Evolutionary conservation across 768 basidiomycete species (phyloP), one percentile per base, ranked within the genome.

Genomic region (Cubamyces sp.): DNA sequence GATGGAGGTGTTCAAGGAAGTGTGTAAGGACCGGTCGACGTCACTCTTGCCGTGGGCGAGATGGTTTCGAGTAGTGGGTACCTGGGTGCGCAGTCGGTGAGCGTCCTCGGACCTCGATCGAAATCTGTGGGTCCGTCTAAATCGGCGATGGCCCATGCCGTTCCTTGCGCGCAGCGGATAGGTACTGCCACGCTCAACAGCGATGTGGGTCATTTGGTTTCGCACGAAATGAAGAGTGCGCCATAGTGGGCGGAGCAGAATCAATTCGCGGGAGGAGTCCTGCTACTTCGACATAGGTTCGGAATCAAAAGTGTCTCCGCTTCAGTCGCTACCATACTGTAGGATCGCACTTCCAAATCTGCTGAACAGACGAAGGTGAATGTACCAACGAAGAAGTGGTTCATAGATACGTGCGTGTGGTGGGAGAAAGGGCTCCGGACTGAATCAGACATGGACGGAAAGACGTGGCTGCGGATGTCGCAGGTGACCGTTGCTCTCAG

Each of bases 401-500:
- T 16, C 16, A 43, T 16, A n/a, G 19, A 19, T 43, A 19, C 34
- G 42, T 43, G 42, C 18, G 42, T 18, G 42, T 16, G 12, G 30
- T 51, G 50, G 34, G 34, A 39, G 50, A 51, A 39, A 28, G 25
- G 26, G 50, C n/a, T 26, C 25, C 23, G 50, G 26, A 26, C 26
- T 51, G 23, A 49, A 49, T 49, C 48, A 49, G 48, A 49, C 16
- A 25, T 26, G 48, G 48, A 23, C 19, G 45, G 45, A 46, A 46
- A 9, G 48, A 28, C 25, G 25, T 26, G 48, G 48, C 48, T 54
- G 53, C 53, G 53, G 40, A 54, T 16, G 53, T 42, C 25, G 40
- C 53, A 54, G 53, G 37, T 54, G 53, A 54, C 53, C 34, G 53
- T 25, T 21, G 40, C 41, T 43, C 53, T 42, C 53, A 53, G 34